phyloP scores from a whole-genome alignment of 2,329 filamentous ascomycete genomes.

The Clarireedia paspali region DNA sequence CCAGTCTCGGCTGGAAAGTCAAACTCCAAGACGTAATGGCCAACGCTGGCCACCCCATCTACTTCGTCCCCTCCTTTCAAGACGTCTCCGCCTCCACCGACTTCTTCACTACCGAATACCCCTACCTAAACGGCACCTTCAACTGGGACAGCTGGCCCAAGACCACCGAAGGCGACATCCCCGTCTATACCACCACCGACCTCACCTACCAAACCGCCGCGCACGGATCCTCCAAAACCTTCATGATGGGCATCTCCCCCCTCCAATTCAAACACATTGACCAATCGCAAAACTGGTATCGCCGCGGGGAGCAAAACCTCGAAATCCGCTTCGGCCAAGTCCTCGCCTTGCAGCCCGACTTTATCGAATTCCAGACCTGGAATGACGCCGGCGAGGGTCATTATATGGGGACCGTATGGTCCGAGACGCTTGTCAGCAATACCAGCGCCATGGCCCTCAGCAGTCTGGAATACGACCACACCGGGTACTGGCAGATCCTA shows the following conservation, averaged over 20 bases:
- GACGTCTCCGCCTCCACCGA: conserved; percentile 6
- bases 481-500: conserved; percentile 30
- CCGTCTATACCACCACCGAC: conserved; percentile 22
- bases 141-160: conserved; percentile 17
- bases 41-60: conserved; percentile 15
- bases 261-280: conserved; percentile 34
- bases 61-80: conserved; percentile 14
- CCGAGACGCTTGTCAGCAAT: conserved; percentile 25
- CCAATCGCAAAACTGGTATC: conserved; percentile 28
- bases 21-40: conserved; percentile 23
- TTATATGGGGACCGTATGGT: conserved; percentile 35
- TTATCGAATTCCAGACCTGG: conserved; percentile 35
- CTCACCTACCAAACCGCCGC: conserved; percentile 26
- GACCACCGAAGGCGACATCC: conserved; percentile 9
- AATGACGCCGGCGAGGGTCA: conserved; percentile 35
- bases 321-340: conserved; percentile 27
- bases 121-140: conserved; percentile 11
- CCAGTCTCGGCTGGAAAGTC: conserved; percentile 21
- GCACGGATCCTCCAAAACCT: conserved; percentile 27
- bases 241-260: conserved; percentile 34
- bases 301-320: conserved; percentile 32
- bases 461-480: conserved; percentile 30
- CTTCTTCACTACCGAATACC: conserved; percentile 10
- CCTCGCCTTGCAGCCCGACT: conserved; percentile 30
- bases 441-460: conserved; percentile 24